Evolutionary conservation across 2,329 filamentous ascomycete genomes (phyloP).

Genomic region (Fonsecaea pugnacius): DNA sequence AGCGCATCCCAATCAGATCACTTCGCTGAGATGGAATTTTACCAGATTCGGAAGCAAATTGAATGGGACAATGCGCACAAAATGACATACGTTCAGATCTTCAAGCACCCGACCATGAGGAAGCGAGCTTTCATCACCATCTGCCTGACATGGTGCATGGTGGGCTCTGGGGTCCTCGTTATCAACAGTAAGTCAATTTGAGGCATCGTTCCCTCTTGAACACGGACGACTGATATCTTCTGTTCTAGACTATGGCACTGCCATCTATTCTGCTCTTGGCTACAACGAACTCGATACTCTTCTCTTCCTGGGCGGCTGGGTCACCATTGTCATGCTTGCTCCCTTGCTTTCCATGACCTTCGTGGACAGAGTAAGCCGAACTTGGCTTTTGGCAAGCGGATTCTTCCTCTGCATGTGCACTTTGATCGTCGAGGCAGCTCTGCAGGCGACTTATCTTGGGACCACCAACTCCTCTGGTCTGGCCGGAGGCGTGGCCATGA

Average conservation of each 20-base stretch:
- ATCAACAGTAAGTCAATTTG: slow-evolving; percentile 43
- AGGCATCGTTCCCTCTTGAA: too few species aligned
- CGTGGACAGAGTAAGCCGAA: too few species aligned
- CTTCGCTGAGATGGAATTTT: slow-evolving; percentile 40
- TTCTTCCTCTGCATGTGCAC: not conserved
- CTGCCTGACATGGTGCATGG: too few species aligned
- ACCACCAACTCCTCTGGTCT: slow-evolving; percentile 21
- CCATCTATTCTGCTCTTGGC: slow-evolving; percentile 52
- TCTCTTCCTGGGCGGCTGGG: too few species aligned
- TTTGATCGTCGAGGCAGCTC: not conserved
- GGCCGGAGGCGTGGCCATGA: slow-evolving; percentile 46
- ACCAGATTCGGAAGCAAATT: too few species aligned
- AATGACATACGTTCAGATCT: too few species aligned
- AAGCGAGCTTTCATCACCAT: too few species aligned
- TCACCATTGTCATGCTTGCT: slow-evolving; percentile 17
- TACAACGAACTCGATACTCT: slow-evolving; percentile 37
- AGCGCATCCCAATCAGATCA: too few species aligned
- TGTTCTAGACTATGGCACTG: slow-evolving; percentile 44
- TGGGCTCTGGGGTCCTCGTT: slow-evolving; percentile 41
- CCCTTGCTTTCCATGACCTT: not conserved
- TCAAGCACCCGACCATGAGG: too few species aligned
- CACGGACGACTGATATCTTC: too few species aligned
- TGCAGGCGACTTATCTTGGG: not conserved
- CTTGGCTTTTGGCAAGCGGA: not conserved
- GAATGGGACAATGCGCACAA: too few species aligned